Evolutionary conservation across 1,139 yeast genomes (phyloP).

Genomic region (Trichomonascaceae sp.): DNA sequence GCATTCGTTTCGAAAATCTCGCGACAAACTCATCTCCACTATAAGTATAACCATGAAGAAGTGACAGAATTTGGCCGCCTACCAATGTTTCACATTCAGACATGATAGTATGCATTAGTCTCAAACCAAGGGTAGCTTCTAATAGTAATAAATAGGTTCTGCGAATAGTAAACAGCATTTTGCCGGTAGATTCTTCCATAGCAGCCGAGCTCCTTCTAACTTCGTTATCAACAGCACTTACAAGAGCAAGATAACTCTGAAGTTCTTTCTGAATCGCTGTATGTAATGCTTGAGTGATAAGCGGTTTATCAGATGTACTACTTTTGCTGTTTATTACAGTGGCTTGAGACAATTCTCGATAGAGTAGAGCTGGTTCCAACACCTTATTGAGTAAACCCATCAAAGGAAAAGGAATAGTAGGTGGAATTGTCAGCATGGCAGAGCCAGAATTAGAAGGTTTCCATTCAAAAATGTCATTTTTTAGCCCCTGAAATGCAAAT

Average conservation of each 20-base stretch:
- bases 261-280: constrained; percentile 52
- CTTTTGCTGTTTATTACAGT: constrained; percentile 29
- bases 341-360: constrained; percentile 39
- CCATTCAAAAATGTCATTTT: constrained; percentile 57
- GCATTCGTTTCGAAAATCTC: constrained; percentile 41
- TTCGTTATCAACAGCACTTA: constrained; percentile 45
- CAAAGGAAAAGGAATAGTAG: constrained; percentile 49
- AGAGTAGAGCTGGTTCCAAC: constrained; percentile 70
- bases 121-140: constrained; percentile 48
- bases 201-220: constrained; percentile 18
- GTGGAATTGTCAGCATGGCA: constrained; percentile 39
- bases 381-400: constrained; percentile 50
- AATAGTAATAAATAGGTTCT: constrained; percentile 42
- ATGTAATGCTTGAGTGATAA: constrained; percentile 58
- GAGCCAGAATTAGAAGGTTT: constrained; percentile 21
- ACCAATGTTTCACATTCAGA: constrained; percentile 34
- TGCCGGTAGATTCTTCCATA: constrained; percentile 13
- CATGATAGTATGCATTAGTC: constrained; percentile 46
- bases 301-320: constrained; percentile 21
- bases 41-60: constrained; percentile 45
- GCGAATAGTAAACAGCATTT: constrained; percentile 29
- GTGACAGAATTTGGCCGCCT: constrained; percentile 55
- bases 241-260: constrained; percentile 46
- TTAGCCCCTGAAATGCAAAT: constrained; percentile 67
- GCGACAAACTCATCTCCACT: constrained; percentile 60